Percentiles rank a stretch among this genome's conserved stretches.
Conservation (phyloP, 345 rosid species). For the Linum lewisii region DNA sequence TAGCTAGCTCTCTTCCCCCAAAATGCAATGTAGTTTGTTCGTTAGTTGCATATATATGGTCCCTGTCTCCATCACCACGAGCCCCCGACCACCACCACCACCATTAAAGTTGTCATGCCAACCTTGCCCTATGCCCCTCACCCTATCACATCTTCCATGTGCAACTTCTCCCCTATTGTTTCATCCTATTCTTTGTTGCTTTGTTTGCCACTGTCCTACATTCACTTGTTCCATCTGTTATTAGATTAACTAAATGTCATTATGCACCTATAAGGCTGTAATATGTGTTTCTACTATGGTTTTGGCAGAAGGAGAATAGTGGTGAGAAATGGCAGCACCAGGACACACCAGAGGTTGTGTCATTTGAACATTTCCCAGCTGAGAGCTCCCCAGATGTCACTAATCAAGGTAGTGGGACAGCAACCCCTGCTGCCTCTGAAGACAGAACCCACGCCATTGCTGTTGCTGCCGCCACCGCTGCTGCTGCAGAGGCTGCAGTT, state of each 20-base stretch:
- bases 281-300: not conserved
- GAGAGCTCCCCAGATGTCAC: conserved; percentile 82
- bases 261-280: not conserved
- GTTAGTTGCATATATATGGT: too few species aligned
- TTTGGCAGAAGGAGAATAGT: conserved; percentile 27
- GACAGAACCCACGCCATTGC: conserved; percentile 76
- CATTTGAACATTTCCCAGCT: conserved; percentile 70
- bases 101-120: conserved; percentile 25
- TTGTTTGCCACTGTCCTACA: too few species aligned
- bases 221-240: too few species aligned
- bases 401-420: conserved; percentile 43
- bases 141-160: conserved; percentile 18
- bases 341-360: conserved; percentile 65
- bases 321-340: conserved; percentile 59
- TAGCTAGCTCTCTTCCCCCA: too few species aligned
- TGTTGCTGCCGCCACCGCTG: conserved; percentile 89
- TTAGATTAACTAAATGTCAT: too few species aligned
- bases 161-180: conserved; percentile 19
- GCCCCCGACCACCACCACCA: not conserved
- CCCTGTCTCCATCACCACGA: too few species aligned
- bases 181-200: too few species aligned
- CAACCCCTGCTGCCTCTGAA: conserved; percentile 39
- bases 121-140: conserved; percentile 5
- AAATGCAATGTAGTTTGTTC: too few species aligned
- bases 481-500: conserved; percentile 87